Evolutionary conservation across 2,329 filamentous ascomycete species (phyloP), one percentile per base, ranked within the genome.

Genomic region (Chalaropsis ovoidea): DNA sequence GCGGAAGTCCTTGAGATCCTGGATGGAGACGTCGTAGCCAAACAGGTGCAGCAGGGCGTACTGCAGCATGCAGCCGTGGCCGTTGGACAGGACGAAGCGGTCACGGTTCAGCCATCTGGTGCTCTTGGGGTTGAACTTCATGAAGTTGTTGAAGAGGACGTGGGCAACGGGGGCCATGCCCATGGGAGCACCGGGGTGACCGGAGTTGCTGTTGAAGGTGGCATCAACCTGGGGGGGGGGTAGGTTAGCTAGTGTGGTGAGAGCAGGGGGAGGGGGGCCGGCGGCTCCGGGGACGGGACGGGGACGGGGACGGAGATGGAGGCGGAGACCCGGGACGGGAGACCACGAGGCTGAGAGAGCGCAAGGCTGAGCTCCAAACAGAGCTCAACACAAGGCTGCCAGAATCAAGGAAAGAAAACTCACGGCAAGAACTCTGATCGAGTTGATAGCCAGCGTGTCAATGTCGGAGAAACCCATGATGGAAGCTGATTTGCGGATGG

Each of bases 121-220:
- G 85, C 96, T 96, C 87, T 96, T 95, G 74, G 94, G 94, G 87
- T 97, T 99, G 85, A 96, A 99, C 77, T 81, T 95, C 90, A 99
- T 90, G 84, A 96, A 95, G 79, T 94, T 95, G 86, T 96, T 95
- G 82, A 90, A 99, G 70, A 99, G 86, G 74, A 97, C 90, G 83
- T 97, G 94, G 77, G 94, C 87, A 74, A 92, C 86, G 69, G 94
- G 93, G 74, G 94, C 94, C 90, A 97, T 85, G 76, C 84, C 84
- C 84, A 99, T 99, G 74, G 94, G 94, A 77, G 94, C 94, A 83
- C 94, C 94, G 74, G 94, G 94, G 81, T 99, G 94, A 76, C 94
- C 94, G 70, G 93, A 96, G 85, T 97, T 97, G 77, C 93, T 90
- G 77, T 88, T 83, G 79, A 87, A 86, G 75, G 92, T 96, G 77